phyloP scores from a whole-genome alignment of 1,284 basidiomycete species.

The Coniophora puteana region DNA sequence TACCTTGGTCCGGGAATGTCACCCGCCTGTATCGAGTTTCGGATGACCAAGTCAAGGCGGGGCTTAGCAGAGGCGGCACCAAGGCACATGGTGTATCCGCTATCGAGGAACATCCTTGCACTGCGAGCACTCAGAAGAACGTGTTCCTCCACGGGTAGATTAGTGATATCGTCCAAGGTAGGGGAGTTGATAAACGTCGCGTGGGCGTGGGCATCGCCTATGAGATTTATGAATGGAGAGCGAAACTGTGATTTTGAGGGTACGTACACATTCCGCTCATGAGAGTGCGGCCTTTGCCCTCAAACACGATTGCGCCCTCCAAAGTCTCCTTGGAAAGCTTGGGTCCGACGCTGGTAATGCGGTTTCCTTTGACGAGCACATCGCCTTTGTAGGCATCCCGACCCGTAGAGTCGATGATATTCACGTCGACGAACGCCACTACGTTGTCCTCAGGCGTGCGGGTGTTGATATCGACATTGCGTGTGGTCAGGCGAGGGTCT shows the following conservation, averaged over 20 bases:
- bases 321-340: conserved; percentile 17
- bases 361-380: conserved; percentile 27
- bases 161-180: conserved; percentile 21
- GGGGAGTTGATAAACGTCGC: conserved; percentile 22
- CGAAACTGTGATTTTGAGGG: background rate
- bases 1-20: conserved; percentile 28
- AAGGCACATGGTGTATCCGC: conserved; percentile 30
- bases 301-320: conserved; percentile 15
- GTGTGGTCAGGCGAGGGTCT: conserved; percentile 19
- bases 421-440: conserved; percentile 26
- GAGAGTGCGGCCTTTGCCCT: conserved; percentile 24
- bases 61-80: conserved; percentile 29
- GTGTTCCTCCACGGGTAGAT: conserved; percentile 24
- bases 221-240: too few relatives aligned
- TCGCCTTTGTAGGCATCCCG: conserved; percentile 25
- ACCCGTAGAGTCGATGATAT: conserved; percentile 31
- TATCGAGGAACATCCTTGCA: conserved; percentile 24
- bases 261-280: conserved; percentile 24
- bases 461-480: conserved; percentile 22
- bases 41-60: conserved; percentile 25
- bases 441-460: conserved; percentile 15
- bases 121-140: conserved; percentile 20
- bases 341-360: conserved; percentile 22
- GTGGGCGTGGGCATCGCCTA: conserved; percentile 24
- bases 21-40: conserved; percentile 28